These are phyloP conservation scores for Cutaneotrichosporon spelunceum DNA, from an alignment of 1,284 basidiomycete species.

Conservation along the genomic window DNA sequence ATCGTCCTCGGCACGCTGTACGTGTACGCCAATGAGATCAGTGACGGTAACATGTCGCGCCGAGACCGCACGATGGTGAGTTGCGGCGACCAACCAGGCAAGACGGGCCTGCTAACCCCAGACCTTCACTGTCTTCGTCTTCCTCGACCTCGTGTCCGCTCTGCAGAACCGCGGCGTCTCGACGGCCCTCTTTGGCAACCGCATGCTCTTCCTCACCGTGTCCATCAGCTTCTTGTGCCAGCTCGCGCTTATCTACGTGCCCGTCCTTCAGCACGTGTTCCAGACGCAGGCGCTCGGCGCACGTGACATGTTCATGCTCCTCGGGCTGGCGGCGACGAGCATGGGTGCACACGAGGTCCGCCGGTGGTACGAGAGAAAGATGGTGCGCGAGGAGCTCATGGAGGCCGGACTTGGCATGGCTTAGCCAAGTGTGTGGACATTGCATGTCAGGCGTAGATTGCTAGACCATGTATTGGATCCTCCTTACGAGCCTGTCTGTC, in stretches of 20 bases:
- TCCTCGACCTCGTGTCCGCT: conserved; percentile 92
- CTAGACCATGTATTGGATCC: not conserved
- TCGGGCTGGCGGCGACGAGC: conserved; percentile 67
- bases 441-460: not conserved
- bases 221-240: conserved; percentile 78
- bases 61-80: conserved; percentile 91
- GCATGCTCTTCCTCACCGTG: conserved; percentile 84
- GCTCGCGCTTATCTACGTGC: conserved; percentile 82
- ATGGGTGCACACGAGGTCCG: conserved; percentile 75
- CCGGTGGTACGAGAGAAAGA: conserved; percentile 67
- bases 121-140: conserved; percentile 96
- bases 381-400: conserved; percentile 39
- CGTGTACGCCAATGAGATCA: conserved; percentile 76
- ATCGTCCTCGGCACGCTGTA: conserved; percentile 87
- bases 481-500: too few relatives aligned
- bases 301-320: conserved; percentile 68
- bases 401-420: conserved; percentile 7
- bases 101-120: not conserved
- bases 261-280: conserved; percentile 86
- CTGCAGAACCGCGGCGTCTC: conserved; percentile 88
- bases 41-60: conserved; percentile 73
- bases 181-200: conserved; percentile 73
- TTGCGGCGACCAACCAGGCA: conserved; percentile 19
- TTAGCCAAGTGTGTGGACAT: not conserved
- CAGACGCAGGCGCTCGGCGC: conserved; percentile 77